A percentile compares a stretch with the other conserved stretches of the same genome.
Evolutionary conservation across 208 protist genomes (phyloP).

Genomic region (Perkinsela sp.): DNA sequence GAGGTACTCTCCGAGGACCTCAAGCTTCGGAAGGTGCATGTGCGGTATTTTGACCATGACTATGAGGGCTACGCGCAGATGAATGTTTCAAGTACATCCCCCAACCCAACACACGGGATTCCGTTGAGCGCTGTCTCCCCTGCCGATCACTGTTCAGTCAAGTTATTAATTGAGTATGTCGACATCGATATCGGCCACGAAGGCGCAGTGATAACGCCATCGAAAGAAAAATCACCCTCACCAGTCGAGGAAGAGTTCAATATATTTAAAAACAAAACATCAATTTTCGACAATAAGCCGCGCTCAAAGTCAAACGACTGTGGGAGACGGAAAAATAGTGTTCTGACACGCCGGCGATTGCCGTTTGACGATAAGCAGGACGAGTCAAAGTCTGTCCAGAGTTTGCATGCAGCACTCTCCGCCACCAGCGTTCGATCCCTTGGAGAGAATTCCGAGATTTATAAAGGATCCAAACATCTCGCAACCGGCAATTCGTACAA

Average conservation of each 20-base stretch:
- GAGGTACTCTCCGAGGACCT: neutral
- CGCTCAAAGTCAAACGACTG: neutral
- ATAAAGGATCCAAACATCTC: too few relatives aligned
- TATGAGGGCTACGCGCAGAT: neutral
- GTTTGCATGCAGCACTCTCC: too few relatives aligned
- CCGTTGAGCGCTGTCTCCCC: neutral
- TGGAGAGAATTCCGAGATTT: too few relatives aligned
- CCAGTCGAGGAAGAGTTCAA: neutral
- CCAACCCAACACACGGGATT: neutral
- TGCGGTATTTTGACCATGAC: neutral
- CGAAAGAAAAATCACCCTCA: neutral
- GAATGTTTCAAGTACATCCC: neutral
- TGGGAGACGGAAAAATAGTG: neutral
- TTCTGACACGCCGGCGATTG: neutral
- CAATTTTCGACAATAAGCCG: neutral
- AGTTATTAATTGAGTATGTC: neutral
- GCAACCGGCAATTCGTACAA: too few relatives aligned
- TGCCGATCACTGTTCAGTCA: neutral
- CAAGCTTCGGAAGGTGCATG: neutral
- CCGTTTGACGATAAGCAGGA: neutral
- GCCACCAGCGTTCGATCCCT: too few relatives aligned
- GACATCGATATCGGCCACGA: neutral
- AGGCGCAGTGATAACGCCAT: neutral
- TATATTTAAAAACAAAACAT: neutral
- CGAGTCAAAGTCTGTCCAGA: too few relatives aligned